Conservation (phyloP, 2,329 filamentous ascomycete genomes). For the Apiospora arundinis region DNA sequence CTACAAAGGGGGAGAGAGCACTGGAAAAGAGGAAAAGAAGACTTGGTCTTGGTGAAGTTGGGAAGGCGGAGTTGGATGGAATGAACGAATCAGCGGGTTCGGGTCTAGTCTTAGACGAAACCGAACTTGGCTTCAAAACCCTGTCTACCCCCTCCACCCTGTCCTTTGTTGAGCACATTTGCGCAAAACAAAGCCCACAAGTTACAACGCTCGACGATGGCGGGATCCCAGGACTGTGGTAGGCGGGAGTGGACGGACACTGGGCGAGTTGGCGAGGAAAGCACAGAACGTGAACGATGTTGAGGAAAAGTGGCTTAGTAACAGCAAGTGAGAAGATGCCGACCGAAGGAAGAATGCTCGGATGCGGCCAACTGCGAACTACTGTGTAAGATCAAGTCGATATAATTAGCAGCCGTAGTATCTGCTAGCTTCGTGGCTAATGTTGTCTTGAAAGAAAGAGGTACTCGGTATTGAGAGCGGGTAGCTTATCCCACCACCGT, state of each 20-base stretch:
- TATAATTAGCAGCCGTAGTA: too few species aligned
- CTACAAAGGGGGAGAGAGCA: neutral
- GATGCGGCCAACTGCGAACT: too few species aligned
- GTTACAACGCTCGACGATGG: neutral
- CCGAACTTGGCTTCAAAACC: constrained; percentile 3
- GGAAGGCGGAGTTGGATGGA: neutral
- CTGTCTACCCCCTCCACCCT: neutral
- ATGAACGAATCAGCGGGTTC: neutral
- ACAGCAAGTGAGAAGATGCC: too few species aligned
- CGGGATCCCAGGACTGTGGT: neutral
- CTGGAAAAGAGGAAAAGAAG: too few species aligned
- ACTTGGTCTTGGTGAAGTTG: neutral
- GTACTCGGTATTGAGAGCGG: too few species aligned
- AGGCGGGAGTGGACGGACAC: neutral
- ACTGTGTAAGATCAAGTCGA: too few species aligned
- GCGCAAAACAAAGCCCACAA: constrained; percentile 17
- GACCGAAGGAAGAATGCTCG: neutral
- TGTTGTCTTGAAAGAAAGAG: too few species aligned
- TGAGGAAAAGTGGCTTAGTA: too few species aligned
- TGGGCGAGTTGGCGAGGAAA: neutral
- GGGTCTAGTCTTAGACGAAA: neutral
- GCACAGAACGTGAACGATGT: neutral
- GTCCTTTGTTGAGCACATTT: constrained; percentile 18
- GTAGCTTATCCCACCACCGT: too few species aligned
- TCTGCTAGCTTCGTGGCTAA: too few species aligned